Percentiles rank a stretch among this genome's conserved stretches.
These are phyloP conservation scores for Tremellales sp. DNA, from an alignment of 1,284 basidiomycete genomes.

Conservation along the genomic window DNA sequence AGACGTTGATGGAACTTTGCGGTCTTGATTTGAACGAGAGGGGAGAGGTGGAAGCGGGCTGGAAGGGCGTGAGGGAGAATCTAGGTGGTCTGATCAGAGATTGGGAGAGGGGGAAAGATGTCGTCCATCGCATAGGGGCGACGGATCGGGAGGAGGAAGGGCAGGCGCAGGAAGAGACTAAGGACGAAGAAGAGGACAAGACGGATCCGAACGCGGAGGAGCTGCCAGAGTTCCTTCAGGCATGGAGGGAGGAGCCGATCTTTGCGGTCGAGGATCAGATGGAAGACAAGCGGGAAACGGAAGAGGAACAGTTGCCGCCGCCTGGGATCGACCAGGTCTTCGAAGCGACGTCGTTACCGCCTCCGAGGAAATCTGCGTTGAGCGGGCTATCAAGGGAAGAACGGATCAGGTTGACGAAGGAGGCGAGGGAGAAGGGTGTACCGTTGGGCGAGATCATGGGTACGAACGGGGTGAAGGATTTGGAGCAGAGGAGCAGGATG, in stretches of 20 bases:
- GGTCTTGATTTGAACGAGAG: too few species aligned
- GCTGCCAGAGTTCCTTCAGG: conserved; percentile 26
- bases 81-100: conserved; percentile 24
- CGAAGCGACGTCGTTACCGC: conserved; percentile 16
- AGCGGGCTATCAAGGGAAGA: conserved; percentile 28
- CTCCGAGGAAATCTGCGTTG: conserved; percentile 5
- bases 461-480: conserved; percentile 2
- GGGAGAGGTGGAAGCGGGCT: conserved; percentile 3
- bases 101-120: conserved; percentile 31
- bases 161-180: neutral
- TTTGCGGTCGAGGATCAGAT: neutral
- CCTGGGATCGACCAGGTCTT: conserved; percentile 36
- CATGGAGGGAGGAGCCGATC: conserved; percentile 23
- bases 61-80: conserved; percentile 17
- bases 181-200: neutral
- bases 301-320: conserved; percentile 22
- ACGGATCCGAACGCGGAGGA: conserved; percentile 1
- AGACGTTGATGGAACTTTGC: conserved; percentile 14
- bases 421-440: conserved; percentile 31
- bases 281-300: conserved; percentile 1
- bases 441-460: conserved; percentile 17
- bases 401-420: conserved; percentile 29
- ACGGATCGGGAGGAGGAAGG: neutral
- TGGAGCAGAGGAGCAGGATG: conserved; percentile 10
- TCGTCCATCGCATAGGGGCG: conserved; percentile 7